Conservation (phyloP, 202 grass and related monocot genomes). For the Schoenoplectus tabernaemontani region DNA sequence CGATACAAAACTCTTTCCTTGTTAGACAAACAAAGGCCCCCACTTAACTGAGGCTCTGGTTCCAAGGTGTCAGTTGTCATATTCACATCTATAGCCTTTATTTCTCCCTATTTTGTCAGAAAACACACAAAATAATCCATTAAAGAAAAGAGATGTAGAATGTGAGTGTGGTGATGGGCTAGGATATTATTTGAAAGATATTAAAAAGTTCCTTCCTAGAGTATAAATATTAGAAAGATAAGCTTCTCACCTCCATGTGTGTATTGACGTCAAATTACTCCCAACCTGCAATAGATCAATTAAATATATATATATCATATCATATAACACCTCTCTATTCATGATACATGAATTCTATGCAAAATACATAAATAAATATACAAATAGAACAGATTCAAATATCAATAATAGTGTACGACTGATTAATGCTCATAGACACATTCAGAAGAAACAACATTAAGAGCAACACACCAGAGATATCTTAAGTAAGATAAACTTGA, state of each 20-base stretch:
- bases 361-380: not conserved
- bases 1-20: conserved; percentile 63
- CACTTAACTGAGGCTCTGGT: conserved; percentile 38
- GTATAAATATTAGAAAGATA: not conserved
- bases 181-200: not conserved
- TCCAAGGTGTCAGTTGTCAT: conserved; percentile 52
- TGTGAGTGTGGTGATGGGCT: not conserved
- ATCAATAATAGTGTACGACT: not conserved
- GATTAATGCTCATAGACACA: not conserved
- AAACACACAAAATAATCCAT: not conserved
- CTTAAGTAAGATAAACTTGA: not conserved
- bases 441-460: not conserved
- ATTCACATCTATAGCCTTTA: conserved; percentile 39
- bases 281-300: not conserved
- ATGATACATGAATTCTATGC: not conserved
- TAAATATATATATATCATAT: not conserved
- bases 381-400: not conserved
- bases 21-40: conserved; percentile 49
- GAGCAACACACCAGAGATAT: not conserved
- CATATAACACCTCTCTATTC: not conserved
- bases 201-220: not conserved
- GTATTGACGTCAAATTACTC: not conserved
- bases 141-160: not conserved
- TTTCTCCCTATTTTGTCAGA: conserved; percentile 26
- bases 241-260: not conserved